Percentiles rank a stretch among this genome's conserved stretches.
These are phyloP conservation scores for Aspergillus spinulosporus DNA, from an alignment of 2,329 filamentous ascomycete genomes.

Conservation along the genomic window DNA sequence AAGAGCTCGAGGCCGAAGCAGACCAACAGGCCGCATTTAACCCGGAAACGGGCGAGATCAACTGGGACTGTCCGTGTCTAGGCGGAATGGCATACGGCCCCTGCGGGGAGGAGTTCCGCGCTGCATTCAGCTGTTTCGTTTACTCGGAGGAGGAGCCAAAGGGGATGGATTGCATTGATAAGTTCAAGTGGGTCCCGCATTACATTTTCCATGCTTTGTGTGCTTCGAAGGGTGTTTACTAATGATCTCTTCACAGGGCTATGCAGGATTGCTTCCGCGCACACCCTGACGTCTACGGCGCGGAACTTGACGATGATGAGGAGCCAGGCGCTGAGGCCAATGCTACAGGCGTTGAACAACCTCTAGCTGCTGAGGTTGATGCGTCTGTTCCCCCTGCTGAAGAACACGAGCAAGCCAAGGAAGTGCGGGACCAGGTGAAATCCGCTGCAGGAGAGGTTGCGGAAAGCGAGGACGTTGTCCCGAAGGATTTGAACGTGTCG, in stretches of 20 bases:
- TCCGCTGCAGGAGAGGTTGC: conserved; percentile 25
- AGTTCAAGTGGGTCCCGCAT: conserved; percentile 75
- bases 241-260: conserved; percentile 55
- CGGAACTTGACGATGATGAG: conserved; percentile 78
- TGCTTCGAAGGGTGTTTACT: not conserved
- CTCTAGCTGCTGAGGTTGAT: conserved; percentile 28
- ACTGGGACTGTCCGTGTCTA: conserved; percentile 98
- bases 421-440: conserved; percentile 27
- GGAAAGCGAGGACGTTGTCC: conserved; percentile 49
- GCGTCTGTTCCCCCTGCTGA: conserved; percentile 27
- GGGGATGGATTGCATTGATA: conserved; percentile 95
- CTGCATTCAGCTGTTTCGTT: conserved; percentile 98
- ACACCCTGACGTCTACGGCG: conserved; percentile 90
- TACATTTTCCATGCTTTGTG: not conserved
- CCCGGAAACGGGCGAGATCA: conserved; percentile 98
- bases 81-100: conserved; percentile 96
- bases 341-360: conserved; percentile 30
- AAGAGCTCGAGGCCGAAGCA: conserved; percentile 75
- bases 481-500: conserved; percentile 53
- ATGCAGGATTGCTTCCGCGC: conserved; percentile 98
- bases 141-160: conserved; percentile 92
- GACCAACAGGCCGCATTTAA: conserved; percentile 91
- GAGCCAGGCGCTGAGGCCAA: conserved; percentile 20
- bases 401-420: conserved; percentile 27
- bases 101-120: conserved; percentile 92